Conservation (phyloP, 257 asterid species). For the Pogostemon cablin region DNA sequence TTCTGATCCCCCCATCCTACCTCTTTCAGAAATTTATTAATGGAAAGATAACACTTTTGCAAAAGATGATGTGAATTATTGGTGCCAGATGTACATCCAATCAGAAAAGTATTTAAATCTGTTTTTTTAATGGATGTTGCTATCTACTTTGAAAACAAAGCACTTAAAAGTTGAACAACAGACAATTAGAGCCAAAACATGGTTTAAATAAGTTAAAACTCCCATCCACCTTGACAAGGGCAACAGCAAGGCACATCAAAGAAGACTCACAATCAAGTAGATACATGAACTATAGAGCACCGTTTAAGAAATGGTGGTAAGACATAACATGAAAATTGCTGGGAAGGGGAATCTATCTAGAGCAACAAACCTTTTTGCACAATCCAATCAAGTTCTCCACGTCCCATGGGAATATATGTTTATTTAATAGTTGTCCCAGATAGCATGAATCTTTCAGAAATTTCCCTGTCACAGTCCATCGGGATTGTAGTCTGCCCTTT, state of each 20-base stretch:
- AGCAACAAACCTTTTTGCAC: conserved; percentile 23
- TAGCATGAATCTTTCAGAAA: conserved; percentile 35
- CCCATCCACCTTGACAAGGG: conserved; percentile 16
- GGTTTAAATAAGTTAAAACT: conserved; percentile 20
- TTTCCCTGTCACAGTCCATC: conserved; percentile 23
- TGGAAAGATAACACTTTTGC: conserved; percentile 21
- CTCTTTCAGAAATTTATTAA: conserved; percentile 20
- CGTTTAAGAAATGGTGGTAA: conserved; percentile 14
- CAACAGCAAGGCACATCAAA: conserved; percentile 22
- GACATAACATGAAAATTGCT: conserved; percentile 3
- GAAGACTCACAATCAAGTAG: conserved; percentile 16
- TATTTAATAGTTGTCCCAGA: conserved; percentile 21
- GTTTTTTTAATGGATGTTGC: conserved; percentile 33
- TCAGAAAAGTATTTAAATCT: conserved; percentile 27
- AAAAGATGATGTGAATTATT: conserved; percentile 39
- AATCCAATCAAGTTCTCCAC: conserved; percentile 21
- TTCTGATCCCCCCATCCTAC: conserved; percentile 27
- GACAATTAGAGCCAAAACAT: conserved; percentile 19
- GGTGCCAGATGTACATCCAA: conserved; percentile 35
- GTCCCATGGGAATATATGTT: conserved; percentile 28
- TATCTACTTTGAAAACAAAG: conserved; percentile 35
- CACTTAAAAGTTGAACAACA: conserved; percentile 32
- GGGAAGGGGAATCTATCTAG: conserved; percentile 25
- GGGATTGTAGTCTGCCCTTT: conserved; percentile 31
- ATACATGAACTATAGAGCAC: no score